Conservation (phyloP, 2,329 filamentous ascomycete genomes). For the Fusarium mundagurra region DNA sequence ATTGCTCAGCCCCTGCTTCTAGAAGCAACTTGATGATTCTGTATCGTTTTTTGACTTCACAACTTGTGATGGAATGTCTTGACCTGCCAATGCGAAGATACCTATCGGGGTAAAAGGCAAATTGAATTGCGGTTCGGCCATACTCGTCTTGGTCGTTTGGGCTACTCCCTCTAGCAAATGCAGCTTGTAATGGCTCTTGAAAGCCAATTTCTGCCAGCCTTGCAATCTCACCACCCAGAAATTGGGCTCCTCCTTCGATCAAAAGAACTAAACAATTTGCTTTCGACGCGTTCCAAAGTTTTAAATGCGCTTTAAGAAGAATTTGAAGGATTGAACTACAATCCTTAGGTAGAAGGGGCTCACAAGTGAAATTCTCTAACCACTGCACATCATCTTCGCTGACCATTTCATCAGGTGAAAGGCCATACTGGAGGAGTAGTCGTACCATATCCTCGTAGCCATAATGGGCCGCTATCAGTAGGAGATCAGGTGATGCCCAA, state of each 20-base stretch:
- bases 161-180: background rate
- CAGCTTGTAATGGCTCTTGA: background rate
- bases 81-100: background rate
- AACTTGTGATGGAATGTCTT: background rate
- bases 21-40: background rate
- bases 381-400: background rate
- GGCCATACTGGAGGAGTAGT: background rate
- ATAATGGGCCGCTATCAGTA: background rate
- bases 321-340: background rate
- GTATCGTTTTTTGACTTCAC: background rate
- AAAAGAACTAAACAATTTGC: background rate
- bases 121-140: background rate
- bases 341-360: background rate
- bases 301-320: background rate
- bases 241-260: background rate
- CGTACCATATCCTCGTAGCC: background rate
- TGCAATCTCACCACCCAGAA: background rate
- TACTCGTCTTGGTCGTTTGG: background rate
- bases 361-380: fast-evolving
- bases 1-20: background rate
- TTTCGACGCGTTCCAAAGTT: background rate
- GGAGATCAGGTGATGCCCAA: background rate
- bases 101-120: background rate
- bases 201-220: background rate
- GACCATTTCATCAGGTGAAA: background rate